Percentiles rank a stretch among this genome's conserved stretches.
Evolutionary conservation across 345 rosid genomes (phyloP).

Genomic region (Erodium maritimum): DNA sequence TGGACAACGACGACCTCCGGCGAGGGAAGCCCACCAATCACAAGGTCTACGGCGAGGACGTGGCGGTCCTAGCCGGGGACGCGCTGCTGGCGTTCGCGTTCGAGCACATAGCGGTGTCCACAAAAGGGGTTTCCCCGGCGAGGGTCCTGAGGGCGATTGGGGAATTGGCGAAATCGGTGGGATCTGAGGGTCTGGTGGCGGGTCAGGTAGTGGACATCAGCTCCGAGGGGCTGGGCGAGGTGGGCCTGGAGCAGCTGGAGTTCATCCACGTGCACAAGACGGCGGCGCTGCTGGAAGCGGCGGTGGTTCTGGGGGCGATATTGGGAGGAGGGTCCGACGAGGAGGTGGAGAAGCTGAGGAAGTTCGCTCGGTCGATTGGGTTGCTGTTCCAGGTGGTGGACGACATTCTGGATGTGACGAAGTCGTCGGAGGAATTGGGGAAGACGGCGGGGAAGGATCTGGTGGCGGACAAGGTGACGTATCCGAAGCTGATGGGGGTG

Average conservation of each 20-base stretch:
- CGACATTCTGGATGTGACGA: conserved; percentile 86
- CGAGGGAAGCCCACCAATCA: conserved; percentile 93
- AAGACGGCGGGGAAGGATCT: conserved; percentile 95
- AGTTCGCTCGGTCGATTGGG: conserved; percentile 61
- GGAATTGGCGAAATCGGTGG: conserved; percentile 60
- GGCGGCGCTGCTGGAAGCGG: conserved; percentile 61
- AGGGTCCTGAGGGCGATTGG: conserved; percentile 47
- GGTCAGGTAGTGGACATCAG: conserved; percentile 78
- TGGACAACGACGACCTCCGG: conserved; percentile 95
- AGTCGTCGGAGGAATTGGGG: conserved; percentile 69
- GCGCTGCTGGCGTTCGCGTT: conserved; percentile 71
- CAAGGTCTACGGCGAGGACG: conserved; percentile 67
- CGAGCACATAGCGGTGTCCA: conserved; percentile 54
- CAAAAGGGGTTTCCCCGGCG: conserved; percentile 33
- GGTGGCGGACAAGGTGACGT: conserved; percentile 69
- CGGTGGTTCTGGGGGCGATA: conserved; percentile 76
- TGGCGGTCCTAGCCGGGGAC: conserved; percentile 84
- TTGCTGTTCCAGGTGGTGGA: conserved; percentile 89
- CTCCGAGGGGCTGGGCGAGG: conserved; percentile 47
- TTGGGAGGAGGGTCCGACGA: conserved; percentile 65
- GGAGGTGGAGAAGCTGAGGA: conserved; percentile 63
- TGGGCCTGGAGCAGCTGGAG: conserved; percentile 63
- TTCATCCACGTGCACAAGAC: conserved; percentile 84
- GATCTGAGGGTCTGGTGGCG: conserved; percentile 64
- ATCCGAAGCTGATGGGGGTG: conserved; percentile 78